A percentile compares a stretch with the other conserved stretches of the same genome.
Evolutionary conservation across 768 basidiomycete genomes (phyloP).

Genomic region (Lentinula raphanica): DNA sequence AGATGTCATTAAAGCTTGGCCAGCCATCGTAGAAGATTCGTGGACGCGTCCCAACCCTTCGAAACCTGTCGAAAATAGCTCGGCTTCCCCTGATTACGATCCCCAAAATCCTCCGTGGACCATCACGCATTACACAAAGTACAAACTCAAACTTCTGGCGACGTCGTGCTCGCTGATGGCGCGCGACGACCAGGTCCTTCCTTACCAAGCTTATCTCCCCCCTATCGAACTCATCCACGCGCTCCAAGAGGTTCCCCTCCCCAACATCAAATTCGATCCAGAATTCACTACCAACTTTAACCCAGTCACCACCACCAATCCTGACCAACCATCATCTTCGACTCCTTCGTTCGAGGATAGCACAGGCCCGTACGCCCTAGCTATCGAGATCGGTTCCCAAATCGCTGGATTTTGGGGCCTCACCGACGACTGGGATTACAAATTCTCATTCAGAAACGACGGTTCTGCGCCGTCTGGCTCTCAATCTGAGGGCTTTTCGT

Average conservation of each 20-base stretch:
- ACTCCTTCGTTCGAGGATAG: slow-evolving; percentile 43
- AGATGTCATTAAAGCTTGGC: slow-evolving; percentile 65
- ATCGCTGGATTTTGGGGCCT: slow-evolving; percentile 64
- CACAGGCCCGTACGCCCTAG: slow-evolving; percentile 60
- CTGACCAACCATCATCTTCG: slow-evolving; percentile 6
- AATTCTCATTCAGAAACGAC: slow-evolving; percentile 31
- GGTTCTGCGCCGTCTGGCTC: slow-evolving; percentile 11
- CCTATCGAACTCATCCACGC: slow-evolving; percentile 45
- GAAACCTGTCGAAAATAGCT: neutral
- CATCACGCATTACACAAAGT: slow-evolving; percentile 54
- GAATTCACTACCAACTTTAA: slow-evolving; percentile 45
- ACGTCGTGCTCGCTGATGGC: slow-evolving; percentile 44
- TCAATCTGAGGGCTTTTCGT: neutral
- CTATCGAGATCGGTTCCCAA: slow-evolving; percentile 64
- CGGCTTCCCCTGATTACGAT: slow-evolving; percentile 13
- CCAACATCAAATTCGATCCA: slow-evolving; percentile 37
- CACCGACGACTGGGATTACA: slow-evolving; percentile 69
- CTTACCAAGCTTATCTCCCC: slow-evolving; percentile 68
- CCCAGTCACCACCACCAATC: slow-evolving; percentile 31
- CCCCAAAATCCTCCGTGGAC: slow-evolving; percentile 42
- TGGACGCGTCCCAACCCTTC: neutral
- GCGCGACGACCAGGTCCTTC: slow-evolving; percentile 57
- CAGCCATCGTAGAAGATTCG: slow-evolving; percentile 56
- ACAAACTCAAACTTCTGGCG: slow-evolving; percentile 66
- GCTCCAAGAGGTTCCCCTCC: slow-evolving; percentile 39